These are phyloP conservation scores for Petunia secreta DNA, from an alignment of 257 asterid genomes.

Conservation along the genomic window DNA sequence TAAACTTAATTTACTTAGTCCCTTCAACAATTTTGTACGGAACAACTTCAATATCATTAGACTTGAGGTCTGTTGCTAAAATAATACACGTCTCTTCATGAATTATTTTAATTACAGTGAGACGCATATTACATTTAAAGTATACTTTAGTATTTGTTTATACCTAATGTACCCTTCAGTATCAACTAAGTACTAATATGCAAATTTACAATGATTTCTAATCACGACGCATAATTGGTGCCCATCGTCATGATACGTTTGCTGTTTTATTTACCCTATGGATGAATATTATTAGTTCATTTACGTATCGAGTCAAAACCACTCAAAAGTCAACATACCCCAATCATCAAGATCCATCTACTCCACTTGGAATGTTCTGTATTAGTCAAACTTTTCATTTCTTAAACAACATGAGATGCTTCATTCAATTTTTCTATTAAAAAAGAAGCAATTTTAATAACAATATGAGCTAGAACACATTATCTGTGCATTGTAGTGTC, in stretches of 20 bases:
- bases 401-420: constrained; percentile 30
- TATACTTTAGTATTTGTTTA: constrained; percentile 1
- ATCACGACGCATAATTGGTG: constrained; percentile 13
- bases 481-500: not conserved
- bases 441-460: not conserved
- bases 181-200: not conserved
- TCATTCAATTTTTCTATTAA: not conserved
- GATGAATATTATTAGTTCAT: not conserved
- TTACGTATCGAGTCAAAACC: constrained; percentile 14
- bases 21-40: too few species aligned
- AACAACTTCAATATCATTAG: too few species aligned
- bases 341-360: constrained; percentile 59
- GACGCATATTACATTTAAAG: not conserved
- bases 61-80: too few species aligned
- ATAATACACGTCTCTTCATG: too few species aligned
- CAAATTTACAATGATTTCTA: not conserved
- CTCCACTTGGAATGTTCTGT: constrained; percentile 69
- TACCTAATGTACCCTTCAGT: not conserved
- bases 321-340: constrained; percentile 52
- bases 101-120: not conserved
- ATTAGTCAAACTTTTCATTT: constrained; percentile 43
- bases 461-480: not conserved
- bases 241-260: not conserved
- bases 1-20: too few species aligned
- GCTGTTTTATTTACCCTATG: not conserved